phyloP scores from a whole-genome alignment of 768 basidiomycete species.

The Fomitopsis serialis region DNA sequence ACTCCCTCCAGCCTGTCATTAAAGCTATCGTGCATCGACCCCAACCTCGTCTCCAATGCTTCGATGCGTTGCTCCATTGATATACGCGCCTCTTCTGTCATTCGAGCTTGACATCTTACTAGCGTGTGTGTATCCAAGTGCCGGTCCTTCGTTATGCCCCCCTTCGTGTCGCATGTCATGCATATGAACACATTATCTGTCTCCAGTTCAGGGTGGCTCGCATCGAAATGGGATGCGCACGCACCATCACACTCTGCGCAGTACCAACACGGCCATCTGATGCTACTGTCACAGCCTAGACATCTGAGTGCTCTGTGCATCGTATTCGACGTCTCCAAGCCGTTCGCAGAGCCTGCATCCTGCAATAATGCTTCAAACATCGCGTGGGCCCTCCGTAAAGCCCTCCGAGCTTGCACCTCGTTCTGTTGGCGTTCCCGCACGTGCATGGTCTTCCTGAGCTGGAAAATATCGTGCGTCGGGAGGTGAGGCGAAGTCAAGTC shows the following conservation, averaged over 20 bases:
- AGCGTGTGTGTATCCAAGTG: not conserved
- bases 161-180: slow-evolving; percentile 16
- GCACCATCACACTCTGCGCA: slow-evolving; percentile 23
- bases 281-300: slow-evolving; percentile 12
- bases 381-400: slow-evolving; percentile 11
- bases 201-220: not conserved
- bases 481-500: slow-evolving; percentile 19
- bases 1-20: not conserved
- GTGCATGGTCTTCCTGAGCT: slow-evolving; percentile 18
- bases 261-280: slow-evolving; percentile 26
- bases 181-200: slow-evolving; percentile 19
- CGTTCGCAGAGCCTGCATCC: not conserved
- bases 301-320: slow-evolving; percentile 13
- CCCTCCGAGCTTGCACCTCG: slow-evolving; percentile 17
- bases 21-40: not conserved
- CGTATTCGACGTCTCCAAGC: no score
- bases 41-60: not conserved
- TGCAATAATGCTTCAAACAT: not conserved
- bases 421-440: slow-evolving; percentile 13
- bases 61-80: not conserved
- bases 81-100: not conserved
- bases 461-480: slow-evolving; percentile 26
- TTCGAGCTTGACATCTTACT: not conserved
- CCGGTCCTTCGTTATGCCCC: not conserved
- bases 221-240: not conserved